These are phyloP conservation scores for Lactifluus pinguis DNA, from an alignment of 768 basidiomycete genomes.

Conservation along the genomic window DNA sequence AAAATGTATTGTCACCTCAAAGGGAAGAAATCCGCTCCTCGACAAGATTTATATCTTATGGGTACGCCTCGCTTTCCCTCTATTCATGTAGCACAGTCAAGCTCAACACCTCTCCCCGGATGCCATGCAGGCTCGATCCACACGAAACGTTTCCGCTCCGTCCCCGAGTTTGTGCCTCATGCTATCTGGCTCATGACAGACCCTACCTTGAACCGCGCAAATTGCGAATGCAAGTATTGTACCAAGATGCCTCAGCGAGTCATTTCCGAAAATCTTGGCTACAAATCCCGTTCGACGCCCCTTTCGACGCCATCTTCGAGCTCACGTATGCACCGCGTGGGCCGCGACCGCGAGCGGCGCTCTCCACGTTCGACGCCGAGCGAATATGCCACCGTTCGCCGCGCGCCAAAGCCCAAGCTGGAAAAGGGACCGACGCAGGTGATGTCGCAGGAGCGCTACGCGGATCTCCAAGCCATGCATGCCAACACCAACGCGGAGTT, in stretches of 20 bases:
- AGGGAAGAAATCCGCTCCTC: slow-evolving; percentile 41
- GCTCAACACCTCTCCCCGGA: not conserved
- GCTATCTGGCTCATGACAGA: slow-evolving; percentile 70
- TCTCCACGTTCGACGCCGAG: slow-evolving; percentile 14
- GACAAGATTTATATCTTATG: slow-evolving; percentile 72
- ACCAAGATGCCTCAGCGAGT: slow-evolving; percentile 57
- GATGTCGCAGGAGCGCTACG: slow-evolving; percentile 53
- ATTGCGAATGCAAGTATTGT: slow-evolving; percentile 75
- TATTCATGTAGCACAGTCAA: not conserved
- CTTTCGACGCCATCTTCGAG: not conserved
- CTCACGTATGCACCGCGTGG: slow-evolving; percentile 11
- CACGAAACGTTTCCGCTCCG: slow-evolving; percentile 58
- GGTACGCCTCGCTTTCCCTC: slow-evolving; percentile 35
- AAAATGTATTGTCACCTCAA: slow-evolving; percentile 69
- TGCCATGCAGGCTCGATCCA: slow-evolving; percentile 31
- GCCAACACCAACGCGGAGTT: slow-evolving; percentile 36
- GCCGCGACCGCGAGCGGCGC: slow-evolving; percentile 11
- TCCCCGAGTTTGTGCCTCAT: slow-evolving; percentile 82
- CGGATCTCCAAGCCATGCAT: slow-evolving; percentile 53
- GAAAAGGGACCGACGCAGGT: slow-evolving; percentile 32
- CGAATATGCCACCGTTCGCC: slow-evolving; percentile 37
- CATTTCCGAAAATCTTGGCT: slow-evolving; percentile 53
- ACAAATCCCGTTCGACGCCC: slow-evolving; percentile 24
- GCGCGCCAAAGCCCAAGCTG: slow-evolving; percentile 29
- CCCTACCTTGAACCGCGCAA: slow-evolving; percentile 33